These are phyloP conservation scores for Penicillium nucicola DNA, from an alignment of 495 filamentous ascomycete genomes.

Conservation along the genomic window DNA sequence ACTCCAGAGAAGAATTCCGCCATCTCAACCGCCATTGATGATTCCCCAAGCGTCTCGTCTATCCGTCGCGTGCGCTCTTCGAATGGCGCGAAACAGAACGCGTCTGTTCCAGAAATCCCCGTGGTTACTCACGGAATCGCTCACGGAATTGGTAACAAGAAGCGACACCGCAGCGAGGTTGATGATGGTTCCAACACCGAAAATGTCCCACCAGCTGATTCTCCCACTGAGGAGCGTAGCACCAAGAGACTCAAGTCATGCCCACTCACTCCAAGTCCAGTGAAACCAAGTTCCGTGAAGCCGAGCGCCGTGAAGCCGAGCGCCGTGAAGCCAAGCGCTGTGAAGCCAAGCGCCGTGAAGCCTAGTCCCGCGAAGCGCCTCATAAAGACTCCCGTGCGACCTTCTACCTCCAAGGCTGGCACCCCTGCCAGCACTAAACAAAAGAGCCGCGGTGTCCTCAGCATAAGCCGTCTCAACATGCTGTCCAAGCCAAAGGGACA, in stretches of 20 bases:
- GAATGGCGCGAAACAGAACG: constrained; percentile 3
- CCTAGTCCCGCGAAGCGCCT: constrained; percentile 12
- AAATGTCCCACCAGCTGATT: constrained; percentile 35
- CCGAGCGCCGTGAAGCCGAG: constrained; percentile 30
- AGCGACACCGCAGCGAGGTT: constrained; percentile 53
- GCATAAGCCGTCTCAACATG: constrained; percentile 49
- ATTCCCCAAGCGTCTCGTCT: constrained; percentile 18
- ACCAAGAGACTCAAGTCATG: constrained; percentile 44
- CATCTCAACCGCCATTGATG: background rate
- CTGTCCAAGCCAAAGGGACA: constrained; percentile 49
- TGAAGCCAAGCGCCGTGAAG: constrained; percentile 42
- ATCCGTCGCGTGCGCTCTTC: constrained; percentile 41
- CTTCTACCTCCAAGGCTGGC: constrained; percentile 29
- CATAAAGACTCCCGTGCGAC: constrained; percentile 29
- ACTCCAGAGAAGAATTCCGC: constrained; percentile 31
- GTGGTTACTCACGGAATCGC: constrained; percentile 66
- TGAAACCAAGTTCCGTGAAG: too few species aligned
- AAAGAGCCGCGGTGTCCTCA: constrained; percentile 37
- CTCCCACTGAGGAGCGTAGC: constrained; percentile 36
- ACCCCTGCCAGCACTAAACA: constrained; percentile 36
- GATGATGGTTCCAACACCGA: constrained; percentile 52
- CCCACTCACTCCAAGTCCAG: constrained; percentile 33
- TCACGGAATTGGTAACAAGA: constrained; percentile 74
- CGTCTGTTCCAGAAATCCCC: constrained; percentile 30
- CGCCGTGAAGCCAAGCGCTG: constrained; percentile 10